Evolutionary conservation across 495 filamentous ascomycete species (phyloP).

Genomic region (Polyplosphaeria fusca): DNA sequence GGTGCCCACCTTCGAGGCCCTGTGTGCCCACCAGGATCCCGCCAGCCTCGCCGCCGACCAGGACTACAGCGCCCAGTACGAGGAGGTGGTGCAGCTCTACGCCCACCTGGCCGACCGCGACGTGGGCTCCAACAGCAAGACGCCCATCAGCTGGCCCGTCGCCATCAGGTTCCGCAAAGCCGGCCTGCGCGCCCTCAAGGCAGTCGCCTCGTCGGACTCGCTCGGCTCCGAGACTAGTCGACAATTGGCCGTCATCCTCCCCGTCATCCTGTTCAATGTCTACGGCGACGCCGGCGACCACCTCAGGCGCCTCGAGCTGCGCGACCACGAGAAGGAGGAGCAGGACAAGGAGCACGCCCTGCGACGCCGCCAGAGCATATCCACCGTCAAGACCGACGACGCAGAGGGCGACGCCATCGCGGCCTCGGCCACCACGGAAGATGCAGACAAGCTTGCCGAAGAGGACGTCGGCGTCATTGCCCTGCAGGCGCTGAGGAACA

Average conservation of each 20-base stretch:
- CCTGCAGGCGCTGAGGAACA: slow-evolving; percentile 73
- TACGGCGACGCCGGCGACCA: slow-evolving; percentile 71
- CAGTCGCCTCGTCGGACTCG: slow-evolving; percentile 72
- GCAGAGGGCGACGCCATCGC: slow-evolving; percentile 60
- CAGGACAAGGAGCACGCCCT: slow-evolving; percentile 56
- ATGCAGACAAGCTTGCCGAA: slow-evolving; percentile 81
- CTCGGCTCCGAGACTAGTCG: slow-evolving; percentile 68
- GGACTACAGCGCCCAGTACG: slow-evolving; percentile 76
- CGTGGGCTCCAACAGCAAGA: slow-evolving; percentile 43
- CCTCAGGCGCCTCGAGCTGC: slow-evolving; percentile 58
- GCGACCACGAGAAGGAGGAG: slow-evolving; percentile 63
- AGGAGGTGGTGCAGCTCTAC: slow-evolving; percentile 71
- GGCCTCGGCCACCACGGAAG: slow-evolving; percentile 69
- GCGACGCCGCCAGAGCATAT: slow-evolving; percentile 69
- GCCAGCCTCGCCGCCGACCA: slow-evolving; percentile 79
- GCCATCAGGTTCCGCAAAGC: slow-evolving; percentile 80
- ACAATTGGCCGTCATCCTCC: slow-evolving; percentile 71
- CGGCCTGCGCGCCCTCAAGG: slow-evolving; percentile 74
- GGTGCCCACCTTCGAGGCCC: slow-evolving; percentile 74
- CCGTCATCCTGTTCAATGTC: slow-evolving; percentile 79
- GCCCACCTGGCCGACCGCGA: slow-evolving; percentile 69
- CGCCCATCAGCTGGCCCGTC: slow-evolving; percentile 62
- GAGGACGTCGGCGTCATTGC: slow-evolving; percentile 81
- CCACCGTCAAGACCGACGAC: slow-evolving; percentile 68
- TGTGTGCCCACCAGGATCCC: slow-evolving; percentile 77